Conservation (phyloP, 768 basidiomycete species). For the Fomitopsis serialis region DNA sequence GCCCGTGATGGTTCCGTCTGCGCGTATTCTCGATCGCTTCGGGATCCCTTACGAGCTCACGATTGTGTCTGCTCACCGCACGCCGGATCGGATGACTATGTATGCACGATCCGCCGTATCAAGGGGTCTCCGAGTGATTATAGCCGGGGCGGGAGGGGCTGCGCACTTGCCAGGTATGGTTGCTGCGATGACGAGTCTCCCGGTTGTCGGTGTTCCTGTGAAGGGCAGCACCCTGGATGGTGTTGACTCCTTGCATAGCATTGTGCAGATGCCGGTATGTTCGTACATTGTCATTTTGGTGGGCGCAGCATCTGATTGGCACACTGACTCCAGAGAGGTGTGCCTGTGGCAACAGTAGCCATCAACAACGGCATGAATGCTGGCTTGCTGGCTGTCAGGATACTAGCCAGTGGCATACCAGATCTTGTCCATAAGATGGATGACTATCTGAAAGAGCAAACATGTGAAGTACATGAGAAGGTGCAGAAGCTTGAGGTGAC, state of each 20-base stretch:
- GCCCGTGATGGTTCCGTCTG: slow-evolving; percentile 87
- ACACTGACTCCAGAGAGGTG: slow-evolving; percentile 72
- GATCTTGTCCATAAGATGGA: slow-evolving; percentile 62
- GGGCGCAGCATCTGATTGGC: not conserved
- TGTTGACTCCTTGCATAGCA: slow-evolving; percentile 94
- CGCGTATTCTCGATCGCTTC: slow-evolving; percentile 80
- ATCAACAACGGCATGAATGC: slow-evolving; percentile 96
- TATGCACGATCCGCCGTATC: slow-evolving; percentile 73
- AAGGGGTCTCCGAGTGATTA: slow-evolving; percentile 67
- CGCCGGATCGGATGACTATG: slow-evolving; percentile 77
- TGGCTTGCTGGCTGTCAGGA: slow-evolving; percentile 84
- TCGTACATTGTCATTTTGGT: slow-evolving; percentile 2
- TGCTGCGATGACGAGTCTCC: slow-evolving; percentile 86
- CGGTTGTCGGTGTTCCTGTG: slow-evolving; percentile 95
- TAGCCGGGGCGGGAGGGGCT: slow-evolving; percentile 97
- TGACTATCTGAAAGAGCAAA: slow-evolving; percentile 60
- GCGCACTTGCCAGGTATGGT: slow-evolving; percentile 99
- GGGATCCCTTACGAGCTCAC: slow-evolving; percentile 86
- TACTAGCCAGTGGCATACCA: slow-evolving; percentile 76
- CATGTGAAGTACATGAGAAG: slow-evolving; percentile 77
- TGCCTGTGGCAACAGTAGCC: slow-evolving; percentile 95
- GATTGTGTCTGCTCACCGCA: slow-evolving; percentile 95
- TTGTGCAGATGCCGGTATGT: slow-evolving; percentile 98
- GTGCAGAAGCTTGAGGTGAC: slow-evolving; percentile 68
- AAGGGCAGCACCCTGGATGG: slow-evolving; percentile 92